Conservation (phyloP, 768 basidiomycete genomes). For the Trichaptum fuscoviolaceum region DNA sequence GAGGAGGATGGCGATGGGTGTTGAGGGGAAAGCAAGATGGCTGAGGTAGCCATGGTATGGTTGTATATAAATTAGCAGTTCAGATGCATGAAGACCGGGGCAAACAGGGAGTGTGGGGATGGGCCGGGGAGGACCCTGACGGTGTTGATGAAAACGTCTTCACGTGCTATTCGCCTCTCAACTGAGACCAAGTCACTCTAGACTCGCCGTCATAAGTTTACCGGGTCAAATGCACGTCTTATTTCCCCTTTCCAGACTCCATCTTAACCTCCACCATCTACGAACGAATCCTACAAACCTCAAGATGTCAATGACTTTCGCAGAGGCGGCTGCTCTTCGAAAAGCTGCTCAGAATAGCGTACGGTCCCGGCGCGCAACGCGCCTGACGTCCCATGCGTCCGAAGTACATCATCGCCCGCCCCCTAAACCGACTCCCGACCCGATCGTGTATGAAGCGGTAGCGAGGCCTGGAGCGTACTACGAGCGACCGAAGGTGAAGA, state of each 20-base stretch:
- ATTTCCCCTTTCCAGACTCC: neutral
- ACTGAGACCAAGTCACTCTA: neutral
- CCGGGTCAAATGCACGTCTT: neutral
- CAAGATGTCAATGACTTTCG: neutral
- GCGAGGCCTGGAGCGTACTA: conserved; percentile 1
- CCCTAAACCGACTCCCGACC: neutral
- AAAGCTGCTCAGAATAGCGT: neutral
- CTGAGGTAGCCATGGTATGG: neutral
- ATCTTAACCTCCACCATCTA: neutral
- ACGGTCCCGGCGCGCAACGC: neutral
- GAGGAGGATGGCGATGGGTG: neutral
- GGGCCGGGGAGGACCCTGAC: neutral
- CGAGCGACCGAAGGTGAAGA: neutral
- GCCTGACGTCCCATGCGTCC: neutral
- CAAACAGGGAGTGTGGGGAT: neutral
- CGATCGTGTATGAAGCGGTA: neutral
- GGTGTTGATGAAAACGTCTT: neutral
- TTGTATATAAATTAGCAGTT: neutral
- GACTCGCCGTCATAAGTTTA: neutral
- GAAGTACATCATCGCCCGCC: neutral
- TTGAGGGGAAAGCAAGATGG: neutral
- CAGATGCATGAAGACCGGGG: neutral
- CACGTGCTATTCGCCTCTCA: neutral
- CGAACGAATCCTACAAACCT: neutral
- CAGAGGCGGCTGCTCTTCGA: conserved; percentile 1